These are phyloP conservation scores for Wickerhamiella bombiphila DNA, from an alignment of 805 yeast species.

Conservation along the genomic window DNA sequence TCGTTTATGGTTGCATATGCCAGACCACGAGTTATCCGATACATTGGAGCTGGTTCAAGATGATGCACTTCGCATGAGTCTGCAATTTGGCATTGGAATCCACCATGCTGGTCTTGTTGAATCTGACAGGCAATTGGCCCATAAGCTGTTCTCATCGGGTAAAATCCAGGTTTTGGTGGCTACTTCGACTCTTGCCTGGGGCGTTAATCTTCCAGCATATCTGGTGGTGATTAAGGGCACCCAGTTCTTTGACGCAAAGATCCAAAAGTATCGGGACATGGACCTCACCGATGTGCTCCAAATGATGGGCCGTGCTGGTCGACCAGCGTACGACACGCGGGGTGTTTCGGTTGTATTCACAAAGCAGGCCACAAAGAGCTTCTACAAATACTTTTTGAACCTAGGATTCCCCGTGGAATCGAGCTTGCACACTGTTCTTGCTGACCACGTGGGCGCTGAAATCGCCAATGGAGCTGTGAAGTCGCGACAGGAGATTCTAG, in stretches of 20 bases:
- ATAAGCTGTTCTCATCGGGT: slow-evolving; percentile 52
- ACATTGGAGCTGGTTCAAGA: slow-evolving; percentile 50
- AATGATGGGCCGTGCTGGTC: slow-evolving; percentile 79
- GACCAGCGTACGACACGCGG: slow-evolving; percentile 66
- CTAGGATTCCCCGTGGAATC: slow-evolving; percentile 77
- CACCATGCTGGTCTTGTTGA: slow-evolving; percentile 77
- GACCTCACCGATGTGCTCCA: slow-evolving; percentile 68
- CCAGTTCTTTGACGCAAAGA: slow-evolving; percentile 40
- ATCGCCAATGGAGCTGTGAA: slow-evolving; percentile 54
- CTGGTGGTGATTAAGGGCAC: slow-evolving; percentile 86
- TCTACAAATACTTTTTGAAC: slow-evolving; percentile 64
- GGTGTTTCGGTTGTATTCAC: slow-evolving; percentile 69
- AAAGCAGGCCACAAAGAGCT: slow-evolving; percentile 56
- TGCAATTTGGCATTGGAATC: slow-evolving; percentile 68
- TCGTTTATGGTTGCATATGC: slow-evolving; percentile 50
- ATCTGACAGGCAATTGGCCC: slow-evolving; percentile 54
- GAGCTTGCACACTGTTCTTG: slow-evolving; percentile 60
- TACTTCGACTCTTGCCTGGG: slow-evolving; percentile 94
- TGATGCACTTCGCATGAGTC: slow-evolving; percentile 59
- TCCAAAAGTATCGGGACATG: slow-evolving; percentile 62
- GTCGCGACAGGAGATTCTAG: slow-evolving; percentile 54
- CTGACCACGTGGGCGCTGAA: slow-evolving; percentile 70
- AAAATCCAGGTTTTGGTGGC: slow-evolving; percentile 63
- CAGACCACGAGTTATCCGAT: slow-evolving; percentile 44
- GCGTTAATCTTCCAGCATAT: slow-evolving; percentile 96